Base-by-base conservation (phyloP, 805 yeast genomes). In the Candida dajiaensis region DNA sequence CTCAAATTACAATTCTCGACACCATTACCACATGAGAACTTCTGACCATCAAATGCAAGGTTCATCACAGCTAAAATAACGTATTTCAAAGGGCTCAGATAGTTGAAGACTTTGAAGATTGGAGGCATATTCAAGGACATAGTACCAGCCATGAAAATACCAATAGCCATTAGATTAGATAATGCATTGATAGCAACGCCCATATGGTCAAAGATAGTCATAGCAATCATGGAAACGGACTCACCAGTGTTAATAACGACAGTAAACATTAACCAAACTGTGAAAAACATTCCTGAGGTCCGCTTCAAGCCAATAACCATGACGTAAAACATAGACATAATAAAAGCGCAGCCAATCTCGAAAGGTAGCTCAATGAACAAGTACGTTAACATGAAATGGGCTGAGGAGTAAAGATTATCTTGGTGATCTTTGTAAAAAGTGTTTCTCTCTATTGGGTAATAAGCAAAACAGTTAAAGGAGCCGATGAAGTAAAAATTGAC, bases 131-230 rank as follows among this genome's bases (percentile, higher is more conserved):
- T 71, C 55, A 85, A 67, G 0, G 95, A 83, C 79, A 87, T 72
- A 7, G 89, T 69, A 4, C 95, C 96, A 1, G 86, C 83, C 92
- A 88, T 84, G 52, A 83, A 77, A 11, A 83, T 77, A 13, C 89
- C 90, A 40, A 85, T 67, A 4, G 85, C 77, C 44, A 84, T 66
- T 29, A 83, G 60, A 13, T 78, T 73, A 0, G 89, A 75, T 37
- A 87, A 76, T 6, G 85, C 65, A 58, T 83, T 85, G 16, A 85
- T 78, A 1, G 90, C 92, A 54, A 87, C 75, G 0, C 95, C 95
- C 31, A 85, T 75, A 56, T 86, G 89, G 41, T 72, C 67, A 56
- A 87, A 80, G 0, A 83, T 57, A 9, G 89, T 79, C 57, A 85
- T 85, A 52, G 86, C 82, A 41, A 84, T 70, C 2, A 87, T 83